Evolutionary conservation across 140 eudicot genomes (phyloP), one percentile per base, ranked within the genome.

Genomic region (Erigeron philadelphicus): DNA sequence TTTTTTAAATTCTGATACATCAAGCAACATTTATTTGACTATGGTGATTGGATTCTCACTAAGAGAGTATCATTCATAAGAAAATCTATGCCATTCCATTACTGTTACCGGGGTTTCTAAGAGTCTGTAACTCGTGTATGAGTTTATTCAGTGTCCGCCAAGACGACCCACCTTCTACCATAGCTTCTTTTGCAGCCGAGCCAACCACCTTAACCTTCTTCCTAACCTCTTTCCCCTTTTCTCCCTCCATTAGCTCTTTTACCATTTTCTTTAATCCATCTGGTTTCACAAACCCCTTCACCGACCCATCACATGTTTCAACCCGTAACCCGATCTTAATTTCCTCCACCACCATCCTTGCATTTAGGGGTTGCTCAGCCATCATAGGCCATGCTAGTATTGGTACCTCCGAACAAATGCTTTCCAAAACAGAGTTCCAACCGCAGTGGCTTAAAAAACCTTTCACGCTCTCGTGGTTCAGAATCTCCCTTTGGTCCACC

Each of bases 361-460:
- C 87, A 47, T 89, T 86, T 47, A 89, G 44, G 0, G 31, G 86
- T 47, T 89, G 96, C 46, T 89, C 96, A 0, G 90, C 95, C 84
- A 84, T 77, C 84, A 89, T 74, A 1, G 95, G 95, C 95, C 95
- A 89, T 2, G 95, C 96, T 58, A 89, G 62, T 8, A 89, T 84
- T 12, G 95, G 96, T 42, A 86, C 95, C 54, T 49, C 66, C 0
- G 88, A 87, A 64, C 95, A 89, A 11, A 89, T 81, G 58, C 90
- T 85, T 82, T 89, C 96, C 61, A 86, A 3, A 8, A 84, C 83
- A 1, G 96, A 89, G 78, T 82, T 89, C 96, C 96, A 89, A 5
- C 96, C 96, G 31, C 96, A 89, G 31, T 89, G 96, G 63, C 95
- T 89, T 35, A 89, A n/a, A 63, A 89, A 89, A 25, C 96, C 95